A percentile compares a stretch with the other conserved stretches of the same genome.
Conservation (phyloP, 129 eudicot species). For the Deinandra increscens region DNA sequence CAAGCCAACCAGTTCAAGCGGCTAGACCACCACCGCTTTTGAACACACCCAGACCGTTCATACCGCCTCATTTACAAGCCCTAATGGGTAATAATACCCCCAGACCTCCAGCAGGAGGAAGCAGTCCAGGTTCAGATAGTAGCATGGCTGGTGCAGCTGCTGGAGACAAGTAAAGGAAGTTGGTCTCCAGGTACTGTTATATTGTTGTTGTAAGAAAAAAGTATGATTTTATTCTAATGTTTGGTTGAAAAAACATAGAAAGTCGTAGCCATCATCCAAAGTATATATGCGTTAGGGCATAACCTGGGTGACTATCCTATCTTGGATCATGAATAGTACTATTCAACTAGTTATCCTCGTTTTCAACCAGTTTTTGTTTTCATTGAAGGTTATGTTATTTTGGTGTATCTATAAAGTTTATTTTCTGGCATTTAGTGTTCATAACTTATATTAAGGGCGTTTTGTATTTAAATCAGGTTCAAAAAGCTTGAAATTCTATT, state of each 20-base stretch:
- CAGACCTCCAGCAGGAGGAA: conserved; percentile 28
- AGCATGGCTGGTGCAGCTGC: conserved; percentile 17
- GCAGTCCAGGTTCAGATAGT: conserved; percentile 27
- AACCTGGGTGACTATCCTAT: background rate
- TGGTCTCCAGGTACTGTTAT: background rate
- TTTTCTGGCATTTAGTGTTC: no score
- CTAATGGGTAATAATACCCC: conserved; percentile 34
- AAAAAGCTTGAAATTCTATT: no score
- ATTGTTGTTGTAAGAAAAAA: background rate
- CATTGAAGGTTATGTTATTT: background rate
- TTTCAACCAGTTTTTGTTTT: background rate
- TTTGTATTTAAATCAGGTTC: no score
- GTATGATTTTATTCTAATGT: background rate
- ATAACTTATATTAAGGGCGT: no score
- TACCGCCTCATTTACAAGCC: conserved; percentile 41
- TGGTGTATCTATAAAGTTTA: background rate
- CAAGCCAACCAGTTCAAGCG: conserved; percentile 53
- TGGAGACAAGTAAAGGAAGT: conserved; percentile 20
- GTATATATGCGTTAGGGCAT: conserved; percentile 6
- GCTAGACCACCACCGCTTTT: conserved; percentile 45
- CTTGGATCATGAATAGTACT: background rate
- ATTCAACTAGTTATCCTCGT: background rate
- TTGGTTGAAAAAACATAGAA: background rate
- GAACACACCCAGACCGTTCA: conserved; percentile 39
- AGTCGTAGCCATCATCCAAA: background rate